Evolutionary conservation across 805 yeast species (phyloP).

Genomic region (Saturnispora halmiae): DNA sequence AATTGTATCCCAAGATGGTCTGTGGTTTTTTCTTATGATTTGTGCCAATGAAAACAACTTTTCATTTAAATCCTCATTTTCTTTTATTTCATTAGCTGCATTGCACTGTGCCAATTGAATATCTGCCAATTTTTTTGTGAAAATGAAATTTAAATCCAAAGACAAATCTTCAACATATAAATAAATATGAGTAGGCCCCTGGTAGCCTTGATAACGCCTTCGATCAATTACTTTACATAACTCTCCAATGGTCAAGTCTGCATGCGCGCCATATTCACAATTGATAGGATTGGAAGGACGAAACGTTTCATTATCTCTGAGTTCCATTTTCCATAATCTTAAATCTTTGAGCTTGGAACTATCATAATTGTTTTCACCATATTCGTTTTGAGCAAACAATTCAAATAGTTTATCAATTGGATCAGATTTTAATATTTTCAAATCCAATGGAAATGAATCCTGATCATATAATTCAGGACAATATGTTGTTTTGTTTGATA

Average conservation of each 20-base stretch:
- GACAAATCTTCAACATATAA: slow-evolving; percentile 58
- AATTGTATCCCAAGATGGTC: slow-evolving; percentile 19
- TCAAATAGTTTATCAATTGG: slow-evolving; percentile 43
- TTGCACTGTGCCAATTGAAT: slow-evolving; percentile 7
- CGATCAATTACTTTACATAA: slow-evolving; percentile 35
- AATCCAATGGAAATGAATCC: slow-evolving; percentile 37
- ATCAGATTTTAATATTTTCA: slow-evolving; percentile 50
- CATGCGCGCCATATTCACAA: slow-evolving; percentile 19
- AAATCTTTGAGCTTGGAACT: slow-evolving; percentile 23
- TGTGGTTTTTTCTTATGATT: slow-evolving; percentile 1
- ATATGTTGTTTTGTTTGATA: slow-evolving; percentile 33
- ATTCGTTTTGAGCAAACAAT: slow-evolving; percentile 38
- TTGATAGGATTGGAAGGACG: slow-evolving; percentile 46
- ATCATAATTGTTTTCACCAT: slow-evolving; percentile 24
- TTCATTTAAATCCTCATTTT: slow-evolving; percentile 7
- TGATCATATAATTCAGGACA: slow-evolving; percentile 42
- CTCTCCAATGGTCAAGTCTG: slow-evolving; percentile 38
- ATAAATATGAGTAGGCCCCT: slow-evolving; percentile 37
- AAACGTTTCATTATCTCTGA: slow-evolving; percentile 61
- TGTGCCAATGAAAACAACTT: slow-evolving; percentile 13
- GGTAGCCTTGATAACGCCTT: slow-evolving; percentile 29
- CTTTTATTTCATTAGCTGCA: slow-evolving; percentile 7
- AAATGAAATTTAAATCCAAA: slow-evolving; percentile 31
- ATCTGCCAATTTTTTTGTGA: slow-evolving; percentile 18
- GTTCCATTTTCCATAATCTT: slow-evolving; percentile 56